Base-by-base conservation (phyloP, 495 filamentous ascomycete species). In the Sphaerosporella brunnea region DNA sequence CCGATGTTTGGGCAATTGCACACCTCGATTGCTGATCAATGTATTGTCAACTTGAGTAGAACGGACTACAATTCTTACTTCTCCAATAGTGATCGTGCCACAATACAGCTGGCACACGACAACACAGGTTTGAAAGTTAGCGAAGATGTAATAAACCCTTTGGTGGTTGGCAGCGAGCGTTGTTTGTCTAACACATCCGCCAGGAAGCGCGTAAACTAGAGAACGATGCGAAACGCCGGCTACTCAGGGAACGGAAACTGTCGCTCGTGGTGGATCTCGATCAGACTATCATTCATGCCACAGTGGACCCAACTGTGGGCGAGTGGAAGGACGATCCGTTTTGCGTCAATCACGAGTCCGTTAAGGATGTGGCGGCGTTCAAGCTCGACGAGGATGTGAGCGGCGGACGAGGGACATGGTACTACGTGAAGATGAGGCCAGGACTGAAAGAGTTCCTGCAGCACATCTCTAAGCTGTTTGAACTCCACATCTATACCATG, bases 401-500 rank as follows among this genome's bases (percentile, higher is more conserved):
- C 15, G 56, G 56, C 45, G 56, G 56, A 2, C 55, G 56, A 8
- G 56, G 56, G 34, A 80, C 82, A 18, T 92, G 79, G 79, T 99
- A 99, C 66, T 96, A 94, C 62, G 88, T 96, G 68, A 99, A 99
- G 64, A 77, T 93, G 67, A 84, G 90, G n/a, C 90, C 90, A 0
- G 84, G 87, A 9, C 68, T 96, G 43, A 71, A 81, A 53, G 71
- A 79, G 11, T 99, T 99, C 60, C 66, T 99, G 49, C 66, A 82
- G 48, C 75, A 74, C 16, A 72, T 96, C 48, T 74, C 85, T 2
- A 68, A 79, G 56, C 66, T 92, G 51, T 99, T 85, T 63, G 90
- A 99, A 62, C 66, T 96, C 53, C 90, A 99, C 54, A 87, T 99
- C 57, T 99, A 99, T 66, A 97, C 90, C 19, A 96, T 96, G 90